phyloP scores from a whole-genome alignment of 2,329 filamentous ascomycete species.

The Bipolaris victoriae region DNA sequence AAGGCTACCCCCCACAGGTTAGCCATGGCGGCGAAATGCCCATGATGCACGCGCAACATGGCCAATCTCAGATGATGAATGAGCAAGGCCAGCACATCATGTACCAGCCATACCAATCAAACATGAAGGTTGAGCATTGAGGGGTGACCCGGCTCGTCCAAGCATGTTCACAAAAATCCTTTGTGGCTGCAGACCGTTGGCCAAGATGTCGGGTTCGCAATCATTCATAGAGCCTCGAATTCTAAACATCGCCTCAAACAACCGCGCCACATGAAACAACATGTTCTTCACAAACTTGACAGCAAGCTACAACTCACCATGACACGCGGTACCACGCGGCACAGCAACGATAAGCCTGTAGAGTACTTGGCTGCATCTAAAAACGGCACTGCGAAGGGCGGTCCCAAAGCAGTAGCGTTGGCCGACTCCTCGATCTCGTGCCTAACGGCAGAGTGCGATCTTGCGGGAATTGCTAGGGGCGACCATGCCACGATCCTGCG shows the following conservation, averaged over 20 bases:
- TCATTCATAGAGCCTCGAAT: constrained; percentile 7
- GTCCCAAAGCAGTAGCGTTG: constrained; percentile 6
- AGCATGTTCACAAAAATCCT: constrained; percentile 14
- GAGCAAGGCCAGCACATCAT: constrained; percentile 50
- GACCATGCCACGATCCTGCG: constrained; percentile 8
- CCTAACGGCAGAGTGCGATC: constrained; percentile 13
- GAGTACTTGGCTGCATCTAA: not conserved
- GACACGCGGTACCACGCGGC: constrained; percentile 11
- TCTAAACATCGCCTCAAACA: constrained; percentile 4
- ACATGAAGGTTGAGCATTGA: constrained; percentile 52
- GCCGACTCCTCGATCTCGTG: constrained; percentile 5
- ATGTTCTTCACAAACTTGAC: not conserved
- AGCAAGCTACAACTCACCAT: constrained; percentile 6
- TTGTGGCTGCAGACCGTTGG: constrained; percentile 16
- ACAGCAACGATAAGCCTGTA: constrained; percentile 5
- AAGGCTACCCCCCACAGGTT: constrained; percentile 43
- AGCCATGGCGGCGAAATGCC: constrained; percentile 46
- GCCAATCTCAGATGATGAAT: constrained; percentile 47
- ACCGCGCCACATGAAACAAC: constrained; percentile 1
- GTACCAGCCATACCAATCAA: constrained; percentile 43
- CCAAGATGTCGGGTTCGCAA: constrained; percentile 4
- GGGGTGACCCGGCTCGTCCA: constrained; percentile 8
- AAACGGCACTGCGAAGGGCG: constrained; percentile 7
- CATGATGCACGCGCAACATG: constrained; percentile 46
- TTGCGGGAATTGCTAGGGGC: constrained; percentile 14